These are phyloP conservation scores for Wallemia hederae DNA, from an alignment of 1,284 basidiomycete genomes.

Conservation along the genomic window DNA sequence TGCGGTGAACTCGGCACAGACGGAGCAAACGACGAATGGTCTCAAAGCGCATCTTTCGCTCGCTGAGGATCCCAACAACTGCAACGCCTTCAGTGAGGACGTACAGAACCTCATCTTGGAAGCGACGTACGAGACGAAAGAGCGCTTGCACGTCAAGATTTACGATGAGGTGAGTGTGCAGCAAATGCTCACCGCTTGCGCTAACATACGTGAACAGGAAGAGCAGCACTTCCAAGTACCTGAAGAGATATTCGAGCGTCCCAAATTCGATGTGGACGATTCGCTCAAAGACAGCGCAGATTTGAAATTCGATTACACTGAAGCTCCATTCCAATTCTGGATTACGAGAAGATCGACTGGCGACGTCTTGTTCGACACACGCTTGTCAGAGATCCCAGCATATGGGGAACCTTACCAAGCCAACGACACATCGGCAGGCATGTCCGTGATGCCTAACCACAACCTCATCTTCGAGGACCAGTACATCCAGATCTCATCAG, in stretches of 20 bases:
- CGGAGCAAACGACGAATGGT: background rate
- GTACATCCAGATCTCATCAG: conserved; percentile 26
- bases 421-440: conserved; percentile 3
- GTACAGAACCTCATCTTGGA: background rate
- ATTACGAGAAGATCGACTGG: conserved; percentile 33
- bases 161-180: background rate
- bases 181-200: background rate
- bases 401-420: conserved; percentile 8
- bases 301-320: conserved; percentile 30
- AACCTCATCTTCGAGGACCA: conserved; percentile 45
- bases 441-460: conserved; percentile 9
- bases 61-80: background rate
- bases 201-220: background rate
- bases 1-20: background rate
- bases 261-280: conserved; percentile 6
- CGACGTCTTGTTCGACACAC: conserved; percentile 37
- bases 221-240: conserved; percentile 9
- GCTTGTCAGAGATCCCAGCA: conserved; percentile 13
- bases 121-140: background rate
- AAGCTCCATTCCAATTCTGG: conserved; percentile 45
- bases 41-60: background rate
- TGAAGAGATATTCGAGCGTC: conserved; percentile 2
- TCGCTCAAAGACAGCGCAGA: conserved; percentile 12
- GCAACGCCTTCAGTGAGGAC: background rate
- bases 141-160: background rate